Evolutionary conservation across 2,329 filamentous ascomycete species (phyloP), one percentile per base, ranked within the genome.

Genomic region (Penicillium psychrosexuale): DNA sequence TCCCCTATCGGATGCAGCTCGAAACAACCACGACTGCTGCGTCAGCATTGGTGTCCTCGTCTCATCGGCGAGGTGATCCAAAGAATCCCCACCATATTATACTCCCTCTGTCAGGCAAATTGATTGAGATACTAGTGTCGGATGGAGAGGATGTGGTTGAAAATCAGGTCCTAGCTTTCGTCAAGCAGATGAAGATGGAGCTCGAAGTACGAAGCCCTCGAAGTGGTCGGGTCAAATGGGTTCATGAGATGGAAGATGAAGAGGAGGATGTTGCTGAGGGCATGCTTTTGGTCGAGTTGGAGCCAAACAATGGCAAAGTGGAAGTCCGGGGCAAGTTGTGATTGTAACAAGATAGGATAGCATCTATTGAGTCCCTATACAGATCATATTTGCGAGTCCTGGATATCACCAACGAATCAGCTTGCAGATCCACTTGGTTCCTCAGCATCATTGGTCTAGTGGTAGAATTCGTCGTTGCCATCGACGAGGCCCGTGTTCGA

Each of bases 171-270:
- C 72, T 87, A 60, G 81, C 74, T 8, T 82, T 87, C 17, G 78
- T 87, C 19, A 81, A 82, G 68, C 84, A 87, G 69, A 86, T 86
- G 83, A 87, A 87, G 69, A 87, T 87, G 84, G 84, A 87, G 60
- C 69, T 87, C n/a, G 84, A 87, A 62, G 79, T 87, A 3, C 69
- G 84, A 22, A 76, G 75, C 51, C 72, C 75, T 15, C 73, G 74
- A 5, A 71, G 73, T 1, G 83, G 83, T 0, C 66, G 64, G 2
- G 75, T 83, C 5, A 71, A 66, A 1, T 85, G 82, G 78, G 75
- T 80, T 0, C 73, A 76, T 45, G 80, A 83, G 47, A 75, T 76
- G 43, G 79, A 82, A 36, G 80, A 84, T 43, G 73, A 74, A 3
- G 71, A 75, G 15, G 70, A 70, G 42, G 82, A 84, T 59, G 79